phyloP scores from a whole-genome alignment of 2,329 filamentous ascomycete genomes.

The Thielaviopsis punctulata region DNA sequence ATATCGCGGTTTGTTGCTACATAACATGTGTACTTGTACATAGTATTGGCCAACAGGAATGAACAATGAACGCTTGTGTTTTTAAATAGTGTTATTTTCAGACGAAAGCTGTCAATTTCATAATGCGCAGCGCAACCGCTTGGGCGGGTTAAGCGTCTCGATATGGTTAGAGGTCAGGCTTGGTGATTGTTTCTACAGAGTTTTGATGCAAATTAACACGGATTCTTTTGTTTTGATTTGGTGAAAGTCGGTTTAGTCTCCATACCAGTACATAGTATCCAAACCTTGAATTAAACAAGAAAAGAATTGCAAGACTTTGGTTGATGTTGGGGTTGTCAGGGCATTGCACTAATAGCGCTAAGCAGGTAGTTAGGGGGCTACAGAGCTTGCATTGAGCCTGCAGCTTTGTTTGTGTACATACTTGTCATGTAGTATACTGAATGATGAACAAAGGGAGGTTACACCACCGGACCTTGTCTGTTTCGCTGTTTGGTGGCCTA shows the following conservation, averaged over 20 bases:
- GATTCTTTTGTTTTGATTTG: no score
- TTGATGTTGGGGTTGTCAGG: no score
- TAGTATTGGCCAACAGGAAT: background rate
- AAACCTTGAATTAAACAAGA: no score
- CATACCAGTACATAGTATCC: no score
- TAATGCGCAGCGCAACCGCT: background rate
- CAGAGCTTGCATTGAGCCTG: background rate
- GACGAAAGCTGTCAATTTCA: conserved; percentile 6
- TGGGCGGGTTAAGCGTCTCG: background rate
- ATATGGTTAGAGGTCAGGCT: background rate
- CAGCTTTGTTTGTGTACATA: background rate
- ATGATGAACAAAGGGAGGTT: background rate
- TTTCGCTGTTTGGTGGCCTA: no score
- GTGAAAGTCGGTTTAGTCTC: no score
- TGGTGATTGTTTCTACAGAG: background rate
- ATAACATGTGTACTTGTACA: no score
- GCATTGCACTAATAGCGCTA: no score
- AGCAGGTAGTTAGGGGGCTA: background rate
- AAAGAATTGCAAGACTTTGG: no score
- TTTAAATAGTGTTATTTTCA: background rate
- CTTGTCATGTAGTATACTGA: no score
- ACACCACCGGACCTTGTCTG: background rate
- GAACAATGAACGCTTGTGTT: no score
- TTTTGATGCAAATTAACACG: background rate
- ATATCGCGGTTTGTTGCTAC: no score